These are phyloP conservation scores for Coemansia sp. DNA, from an alignment of 192 early-diverging fungal genomes.

Conservation along the genomic window DNA sequence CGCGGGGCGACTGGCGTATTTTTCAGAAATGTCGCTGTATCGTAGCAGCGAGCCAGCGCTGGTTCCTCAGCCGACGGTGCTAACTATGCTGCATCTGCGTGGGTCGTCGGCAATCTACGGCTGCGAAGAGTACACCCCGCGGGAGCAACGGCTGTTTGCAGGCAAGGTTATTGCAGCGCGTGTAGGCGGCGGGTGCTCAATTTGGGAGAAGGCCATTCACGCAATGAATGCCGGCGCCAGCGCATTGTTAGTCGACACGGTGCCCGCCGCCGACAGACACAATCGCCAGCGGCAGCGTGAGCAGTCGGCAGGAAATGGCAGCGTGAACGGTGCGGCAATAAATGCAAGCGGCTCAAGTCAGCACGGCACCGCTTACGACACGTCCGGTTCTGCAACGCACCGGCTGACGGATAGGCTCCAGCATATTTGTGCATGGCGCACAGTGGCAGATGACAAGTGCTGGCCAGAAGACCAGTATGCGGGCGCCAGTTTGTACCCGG, in stretches of 20 bases:
- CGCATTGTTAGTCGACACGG: slow-evolving; percentile 28
- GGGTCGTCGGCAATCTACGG: slow-evolving; percentile 32
- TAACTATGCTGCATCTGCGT: slow-evolving; percentile 27
- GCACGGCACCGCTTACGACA: neutral
- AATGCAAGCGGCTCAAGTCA: neutral
- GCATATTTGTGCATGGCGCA: slow-evolving; percentile 14
- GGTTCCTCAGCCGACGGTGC: slow-evolving; percentile 18
- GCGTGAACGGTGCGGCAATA: slow-evolving; percentile 5
- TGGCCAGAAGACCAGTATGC: slow-evolving; percentile 12
- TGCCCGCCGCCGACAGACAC: slow-evolving; percentile 1
- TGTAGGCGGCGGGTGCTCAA: slow-evolving; percentile 30
- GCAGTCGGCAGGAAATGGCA: neutral
- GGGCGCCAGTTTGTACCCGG: neutral
- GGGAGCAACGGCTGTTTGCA: slow-evolving; percentile 19
- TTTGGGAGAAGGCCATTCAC: slow-evolving; percentile 37
- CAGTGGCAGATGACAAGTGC: slow-evolving; percentile 6
- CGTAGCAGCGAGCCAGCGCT: slow-evolving; percentile 9
- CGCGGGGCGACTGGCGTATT: slow-evolving; percentile 29
- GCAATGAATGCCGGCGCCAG: slow-evolving; percentile 37
- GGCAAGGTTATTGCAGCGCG: slow-evolving; percentile 34
- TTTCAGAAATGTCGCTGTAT: slow-evolving; percentile 39
- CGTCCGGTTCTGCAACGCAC: neutral
- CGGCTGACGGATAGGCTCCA: slow-evolving; percentile 12
- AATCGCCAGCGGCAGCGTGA: neutral
- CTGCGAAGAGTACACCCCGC: slow-evolving; percentile 37